Evolutionary conservation across 1,284 basidiomycete species (phyloP).

Genomic region (Pterula multifida): DNA sequence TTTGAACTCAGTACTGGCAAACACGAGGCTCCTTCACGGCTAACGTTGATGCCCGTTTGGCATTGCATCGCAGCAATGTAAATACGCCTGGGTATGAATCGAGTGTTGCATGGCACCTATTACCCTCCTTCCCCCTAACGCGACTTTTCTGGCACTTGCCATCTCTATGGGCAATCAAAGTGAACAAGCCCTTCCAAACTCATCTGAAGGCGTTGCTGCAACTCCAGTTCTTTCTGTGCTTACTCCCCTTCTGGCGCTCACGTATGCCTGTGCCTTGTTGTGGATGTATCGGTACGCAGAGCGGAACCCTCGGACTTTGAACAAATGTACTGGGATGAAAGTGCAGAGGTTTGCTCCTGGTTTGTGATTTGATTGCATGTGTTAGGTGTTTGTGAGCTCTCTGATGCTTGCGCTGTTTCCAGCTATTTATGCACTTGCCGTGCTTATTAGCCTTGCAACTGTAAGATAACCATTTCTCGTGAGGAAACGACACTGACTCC

Average conservation of each 20-base stretch:
- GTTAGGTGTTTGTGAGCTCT: slow-evolving; percentile 7
- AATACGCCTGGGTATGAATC: background rate
- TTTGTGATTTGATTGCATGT: slow-evolving; percentile 16
- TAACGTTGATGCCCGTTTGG: background rate
- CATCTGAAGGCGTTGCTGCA: slow-evolving; percentile 14
- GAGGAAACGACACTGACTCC: background rate
- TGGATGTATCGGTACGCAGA: slow-evolving; percentile 31
- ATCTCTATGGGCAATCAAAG: background rate
- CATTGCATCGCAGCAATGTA: background rate
- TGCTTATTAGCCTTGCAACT: slow-evolving; percentile 33
- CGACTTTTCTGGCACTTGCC: background rate
- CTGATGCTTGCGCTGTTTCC: slow-evolving; percentile 1
- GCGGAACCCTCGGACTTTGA: slow-evolving; percentile 31
- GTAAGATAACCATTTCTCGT: slow-evolving; percentile 16
- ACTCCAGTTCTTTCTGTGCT: slow-evolving; percentile 34
- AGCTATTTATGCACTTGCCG: slow-evolving; percentile 38
- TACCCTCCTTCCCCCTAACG: background rate
- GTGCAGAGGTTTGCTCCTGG: slow-evolving; percentile 37
- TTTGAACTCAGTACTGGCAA: too few species aligned
- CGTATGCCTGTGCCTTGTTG: slow-evolving; percentile 35
- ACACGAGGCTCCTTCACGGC: background rate
- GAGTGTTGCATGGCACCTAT: background rate
- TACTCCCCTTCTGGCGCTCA: slow-evolving; percentile 30
- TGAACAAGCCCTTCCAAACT: background rate
- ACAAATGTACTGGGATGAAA: slow-evolving; percentile 32